Conservation (phyloP, 352 stramenopile species). For the Phytophthora palmivora region DNA sequence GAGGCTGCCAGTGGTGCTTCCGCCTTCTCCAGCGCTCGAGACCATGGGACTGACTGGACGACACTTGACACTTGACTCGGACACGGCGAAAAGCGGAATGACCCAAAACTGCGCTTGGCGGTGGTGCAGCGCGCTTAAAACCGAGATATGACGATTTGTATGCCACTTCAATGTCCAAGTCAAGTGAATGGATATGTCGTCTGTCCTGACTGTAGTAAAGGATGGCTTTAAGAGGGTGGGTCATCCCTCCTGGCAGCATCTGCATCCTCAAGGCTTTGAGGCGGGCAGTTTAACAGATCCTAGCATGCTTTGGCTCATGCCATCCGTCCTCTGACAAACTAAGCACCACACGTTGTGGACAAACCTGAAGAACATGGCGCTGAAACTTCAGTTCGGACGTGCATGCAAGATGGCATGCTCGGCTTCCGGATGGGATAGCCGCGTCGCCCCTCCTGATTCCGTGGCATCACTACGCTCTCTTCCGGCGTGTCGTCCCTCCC, state of each 20-base stretch:
- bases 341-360: conserved; percentile 6
- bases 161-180: conserved; percentile 20
- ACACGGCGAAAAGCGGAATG: conserved; percentile 27
- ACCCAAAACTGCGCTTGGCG: conserved; percentile 4
- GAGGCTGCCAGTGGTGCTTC: conserved; percentile 19
- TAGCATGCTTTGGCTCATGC: neutral
- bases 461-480: too few relatives aligned
- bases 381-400: conserved; percentile 13
- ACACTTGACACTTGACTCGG: conserved; percentile 14
- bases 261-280: conserved; percentile 12
- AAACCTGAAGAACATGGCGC: conserved; percentile 12
- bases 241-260: conserved; percentile 10
- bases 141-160: conserved; percentile 12
- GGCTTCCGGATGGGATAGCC: conserved; percentile 19
- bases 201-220: conserved; percentile 1
- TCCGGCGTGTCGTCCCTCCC: too few relatives aligned
- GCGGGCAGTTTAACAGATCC: conserved; percentile 14
- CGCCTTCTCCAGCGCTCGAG: conserved; percentile 23
- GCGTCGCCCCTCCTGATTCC: too few relatives aligned
- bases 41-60: conserved; percentile 25
- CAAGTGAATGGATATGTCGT: conserved; percentile 4
- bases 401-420: conserved; percentile 12
- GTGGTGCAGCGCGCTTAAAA: conserved; percentile 23
- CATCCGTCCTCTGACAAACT: conserved; percentile 13
- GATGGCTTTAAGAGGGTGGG: neutral